Conservation (phyloP, 106 monocot genomes). For the Dactylorhiza incarnata region DNA sequence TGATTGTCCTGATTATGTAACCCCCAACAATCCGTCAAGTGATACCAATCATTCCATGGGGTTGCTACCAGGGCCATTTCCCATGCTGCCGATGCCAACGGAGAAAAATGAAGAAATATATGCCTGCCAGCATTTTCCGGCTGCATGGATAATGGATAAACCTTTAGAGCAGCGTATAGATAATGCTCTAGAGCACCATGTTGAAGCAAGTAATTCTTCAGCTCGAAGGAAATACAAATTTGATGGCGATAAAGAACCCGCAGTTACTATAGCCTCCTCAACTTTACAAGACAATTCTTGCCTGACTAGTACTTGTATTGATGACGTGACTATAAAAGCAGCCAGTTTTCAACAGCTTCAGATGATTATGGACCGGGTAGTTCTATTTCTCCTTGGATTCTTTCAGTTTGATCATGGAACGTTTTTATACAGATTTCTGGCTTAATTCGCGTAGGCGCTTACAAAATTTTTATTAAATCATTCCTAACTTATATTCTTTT, state of each 20-base stretch:
- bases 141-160: slow-evolving; percentile 1
- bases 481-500: neutral
- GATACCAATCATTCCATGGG: slow-evolving; percentile 5
- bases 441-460: neutral
- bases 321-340: slow-evolving; percentile 24
- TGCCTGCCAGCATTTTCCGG: neutral
- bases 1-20: slow-evolving; percentile 12
- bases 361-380: slow-evolving; percentile 53
- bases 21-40: neutral
- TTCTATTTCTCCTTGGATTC: neutral
- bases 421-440: neutral
- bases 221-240: slow-evolving; percentile 16
- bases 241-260: slow-evolving; percentile 11
- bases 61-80: slow-evolving; percentile 3
- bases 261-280: slow-evolving; percentile 11
- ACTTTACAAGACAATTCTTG: slow-evolving; percentile 18
- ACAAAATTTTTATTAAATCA: neutral
- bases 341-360: slow-evolving; percentile 50
- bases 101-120: slow-evolving; percentile 18
- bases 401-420: neutral
- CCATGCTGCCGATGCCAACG: slow-evolving; percentile 10
- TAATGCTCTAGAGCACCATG: slow-evolving; percentile 4
- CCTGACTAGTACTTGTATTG: slow-evolving; percentile 17
- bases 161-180: slow-evolving; percentile 1
- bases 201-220: slow-evolving; percentile 14